phyloP scores from a whole-genome alignment of 345 rosid species.

The Arabidopsis thaliana region DNA sequence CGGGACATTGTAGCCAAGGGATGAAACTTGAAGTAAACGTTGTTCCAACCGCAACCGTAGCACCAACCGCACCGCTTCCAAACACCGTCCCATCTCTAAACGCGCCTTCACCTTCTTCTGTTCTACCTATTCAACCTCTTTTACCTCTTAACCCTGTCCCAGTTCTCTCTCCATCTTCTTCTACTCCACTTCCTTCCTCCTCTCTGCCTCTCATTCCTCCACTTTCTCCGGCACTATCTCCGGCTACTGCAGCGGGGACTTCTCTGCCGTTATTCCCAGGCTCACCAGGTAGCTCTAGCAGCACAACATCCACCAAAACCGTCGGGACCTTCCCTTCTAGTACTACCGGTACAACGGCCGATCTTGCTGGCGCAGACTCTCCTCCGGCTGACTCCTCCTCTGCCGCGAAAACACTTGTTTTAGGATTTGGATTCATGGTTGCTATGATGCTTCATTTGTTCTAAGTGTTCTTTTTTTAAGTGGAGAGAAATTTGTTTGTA shows the following conservation, averaged over 20 bases:
- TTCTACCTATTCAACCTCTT: slow-evolving; percentile 40
- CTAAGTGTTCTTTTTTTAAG: slow-evolving; percentile 8
- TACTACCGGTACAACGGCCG: slow-evolving; percentile 15
- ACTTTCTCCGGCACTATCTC: slow-evolving; percentile 36
- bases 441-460: slow-evolving; percentile 45
- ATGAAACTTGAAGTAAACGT: slow-evolving; percentile 73
- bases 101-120: slow-evolving; percentile 47
- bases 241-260: slow-evolving; percentile 28
- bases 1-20: slow-evolving; percentile 73
- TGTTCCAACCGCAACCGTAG: slow-evolving; percentile 44
- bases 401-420: slow-evolving; percentile 26
- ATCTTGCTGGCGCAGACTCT: slow-evolving; percentile 28
- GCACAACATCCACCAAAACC: slow-evolving; percentile 45
- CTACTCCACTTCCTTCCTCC: slow-evolving; percentile 45
- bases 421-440: slow-evolving; percentile 41
- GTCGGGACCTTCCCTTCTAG: slow-evolving; percentile 43
- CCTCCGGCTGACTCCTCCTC: slow-evolving; percentile 37
- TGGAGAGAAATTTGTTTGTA: slow-evolving; percentile 7
- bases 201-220: slow-evolving; percentile 41
- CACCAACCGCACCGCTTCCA: slow-evolving; percentile 40
- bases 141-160: slow-evolving; percentile 44
- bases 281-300: slow-evolving; percentile 42
- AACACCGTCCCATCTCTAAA: slow-evolving; percentile 39
- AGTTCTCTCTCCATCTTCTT: slow-evolving; percentile 40
- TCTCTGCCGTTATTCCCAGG: slow-evolving; percentile 46